A percentile compares a stretch with the other conserved stretches of the same genome.
Conservation (phyloP, 768 basidiomycete genomes). For the Exsudoporus frostii region DNA sequence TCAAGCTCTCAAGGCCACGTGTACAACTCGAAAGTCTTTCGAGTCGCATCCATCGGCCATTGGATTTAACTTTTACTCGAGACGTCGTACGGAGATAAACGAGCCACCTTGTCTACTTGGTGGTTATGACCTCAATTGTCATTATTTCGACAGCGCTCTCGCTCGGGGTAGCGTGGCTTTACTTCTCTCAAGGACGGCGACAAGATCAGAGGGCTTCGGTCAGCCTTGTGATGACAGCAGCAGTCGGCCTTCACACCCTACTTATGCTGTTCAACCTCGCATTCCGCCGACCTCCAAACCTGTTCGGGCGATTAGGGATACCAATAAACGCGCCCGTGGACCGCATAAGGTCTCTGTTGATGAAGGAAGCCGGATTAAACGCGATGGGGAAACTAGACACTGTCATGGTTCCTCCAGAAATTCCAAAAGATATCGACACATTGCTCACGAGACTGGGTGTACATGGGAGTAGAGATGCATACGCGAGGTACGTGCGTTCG, state of each 20-base stretch:
- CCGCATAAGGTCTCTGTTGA: constrained; percentile 44
- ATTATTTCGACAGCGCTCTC: constrained; percentile 15
- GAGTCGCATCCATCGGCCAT: neutral
- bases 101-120: neutral
- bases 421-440: constrained; percentile 48
- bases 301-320: constrained; percentile 55
- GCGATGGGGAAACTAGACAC: constrained; percentile 14
- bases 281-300: constrained; percentile 49
- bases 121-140: constrained; percentile 7
- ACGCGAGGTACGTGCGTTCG: constrained; percentile 49
- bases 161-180: constrained; percentile 18
- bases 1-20: neutral
- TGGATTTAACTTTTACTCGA: neutral
- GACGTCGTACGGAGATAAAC: neutral
- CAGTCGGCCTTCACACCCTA: constrained; percentile 14
- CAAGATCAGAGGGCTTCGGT: neutral
- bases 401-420: constrained; percentile 14
- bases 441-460: constrained; percentile 55
- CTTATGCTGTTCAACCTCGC: constrained; percentile 15
- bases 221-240: constrained; percentile 7
- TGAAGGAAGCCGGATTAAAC: constrained; percentile 40
- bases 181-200: constrained; percentile 10
- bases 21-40: neutral
- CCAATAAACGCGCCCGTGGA: constrained; percentile 56
- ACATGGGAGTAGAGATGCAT: constrained; percentile 55